Base-by-base conservation (phyloP, 116 monocot genomes). In the Cymodocea nodosa region DNA sequence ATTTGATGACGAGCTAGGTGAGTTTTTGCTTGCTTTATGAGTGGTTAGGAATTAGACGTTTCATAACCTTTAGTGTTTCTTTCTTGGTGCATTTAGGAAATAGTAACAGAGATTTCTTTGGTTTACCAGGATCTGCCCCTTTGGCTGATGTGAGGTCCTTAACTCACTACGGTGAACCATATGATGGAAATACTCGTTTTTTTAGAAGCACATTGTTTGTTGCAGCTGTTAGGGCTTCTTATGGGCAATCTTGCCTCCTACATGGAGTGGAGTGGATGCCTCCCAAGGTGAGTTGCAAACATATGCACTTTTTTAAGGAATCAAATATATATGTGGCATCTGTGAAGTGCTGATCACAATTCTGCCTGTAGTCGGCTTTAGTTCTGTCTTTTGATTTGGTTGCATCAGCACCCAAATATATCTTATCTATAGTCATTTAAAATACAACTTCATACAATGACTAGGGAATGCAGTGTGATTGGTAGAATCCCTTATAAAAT, bases 231-330 rank as follows among this genome's bases (percentile, higher is more conserved):
- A 83, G 95, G 81, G 90, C 95, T 50, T 95, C 79, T 65, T 95
- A 95, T 78, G 90, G 85, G 62, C 90, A 95, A 78, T 77, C 87
- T 65, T 95, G 81, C 72, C 60, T 95, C 53, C 87, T 95, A 24
- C 95, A 95, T 78, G 95, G 95, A 70, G 95, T 83, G 50, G 90
- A 95, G 51, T 95, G 95, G 95, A 95, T 95, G 95, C 83, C 95
- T 72, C 95, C 95, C 22, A 95, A 95, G 90, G 95, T 90, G 66
- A 77, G 82, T 60, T 35, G 14, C 53, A 63, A 37, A 18, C 56
- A 35, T n/a, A 16, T 61, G 16, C 18, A 61, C 5, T 17, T n/a
- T 39, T 3, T 37, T 37, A 61, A 35, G 34, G 39, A 12, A 12
- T 44, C 44, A 8, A 44, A 44, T 7, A 10, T 12, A 44, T 44